A percentile compares a stretch with the other conserved stretches of the same genome.
These are phyloP conservation scores for Plasmopara halstedii DNA, from an alignment of 352 stramenopile genomes.

Conservation along the genomic window DNA sequence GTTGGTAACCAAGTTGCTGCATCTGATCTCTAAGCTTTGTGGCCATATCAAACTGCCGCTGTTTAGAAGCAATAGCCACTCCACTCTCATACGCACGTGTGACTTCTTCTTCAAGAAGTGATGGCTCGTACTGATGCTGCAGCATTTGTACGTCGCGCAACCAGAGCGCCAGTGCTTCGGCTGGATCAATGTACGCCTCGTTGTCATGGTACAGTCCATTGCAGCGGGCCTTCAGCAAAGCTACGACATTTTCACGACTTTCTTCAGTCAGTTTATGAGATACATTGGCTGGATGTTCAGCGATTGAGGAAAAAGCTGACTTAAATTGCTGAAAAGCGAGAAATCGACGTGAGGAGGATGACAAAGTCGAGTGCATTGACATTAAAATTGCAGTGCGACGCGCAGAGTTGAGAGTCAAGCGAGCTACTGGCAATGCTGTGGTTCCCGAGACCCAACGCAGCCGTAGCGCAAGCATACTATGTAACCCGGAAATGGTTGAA, in stretches of 20 bases:
- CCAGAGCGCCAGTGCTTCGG: conserved; percentile 33
- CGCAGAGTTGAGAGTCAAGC: too few species aligned
- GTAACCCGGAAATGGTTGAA: too few species aligned
- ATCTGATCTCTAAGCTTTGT: conserved; percentile 38
- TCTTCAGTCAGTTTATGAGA: conserved; percentile 4
- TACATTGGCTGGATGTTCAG: background rate
- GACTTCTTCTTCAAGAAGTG: conserved; percentile 24
- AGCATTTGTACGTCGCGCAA: conserved; percentile 19
- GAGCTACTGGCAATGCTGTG: too few species aligned
- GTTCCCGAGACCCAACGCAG: conserved; percentile 13
- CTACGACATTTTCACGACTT: conserved; percentile 20
- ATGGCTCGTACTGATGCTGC: conserved; percentile 8
- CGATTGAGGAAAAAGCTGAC: conserved; percentile 10
- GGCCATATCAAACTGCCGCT: conserved; percentile 51
- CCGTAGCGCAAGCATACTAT: conserved; percentile 24
- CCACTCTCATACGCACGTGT: conserved; percentile 48
- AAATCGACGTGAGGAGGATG: conserved; percentile 7
- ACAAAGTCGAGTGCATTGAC: background rate
- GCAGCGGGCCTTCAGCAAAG: conserved; percentile 41
- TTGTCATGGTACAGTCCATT: conserved; percentile 45
- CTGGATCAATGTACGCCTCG: conserved; percentile 14
- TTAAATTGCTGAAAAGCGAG: background rate
- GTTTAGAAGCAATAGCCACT: conserved; percentile 65
- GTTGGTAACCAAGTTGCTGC: conserved; percentile 24
- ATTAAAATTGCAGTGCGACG: background rate